Base-by-base conservation (phyloP, 2,329 filamentous ascomycete genomes). In the Cryphonectria carpinicola region DNA sequence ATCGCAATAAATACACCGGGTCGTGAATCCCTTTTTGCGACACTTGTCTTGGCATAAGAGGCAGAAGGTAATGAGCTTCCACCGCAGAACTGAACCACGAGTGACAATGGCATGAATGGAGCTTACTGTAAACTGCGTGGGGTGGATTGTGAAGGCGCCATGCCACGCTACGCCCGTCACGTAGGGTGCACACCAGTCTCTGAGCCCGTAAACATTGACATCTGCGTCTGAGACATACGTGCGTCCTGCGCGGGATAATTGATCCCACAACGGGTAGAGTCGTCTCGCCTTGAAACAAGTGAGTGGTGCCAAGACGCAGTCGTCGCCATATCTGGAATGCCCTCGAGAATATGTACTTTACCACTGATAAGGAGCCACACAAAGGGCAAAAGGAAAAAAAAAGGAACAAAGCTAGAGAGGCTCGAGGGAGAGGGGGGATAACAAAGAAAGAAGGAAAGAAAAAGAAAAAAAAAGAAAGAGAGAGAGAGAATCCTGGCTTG, bases 311-410 rank as follows among this genome's bases (percentile, higher is more conserved):
- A 58, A 58, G 54, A n/a, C n/a, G 5, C 54, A 56, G 54, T 58
- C 54, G 54, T 58, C 54, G 54, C 54, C 25, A 58, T 58, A 19
- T 32, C 54, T 58, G 54, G 54, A 58, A 58, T 58, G 54, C 25
- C 54, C 28, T 28, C 28, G 54, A 58, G 14, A 32, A 32, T 58
- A 11, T 39, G 37, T 39, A 32, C 6, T 19, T 4, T 7, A 10
- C 54, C 28, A 1, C 28, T 1, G 25, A 32, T 32, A 3, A 32
- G 54, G 17, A 58, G 54, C 54, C 54, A 35, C 28, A 58, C 52
- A 56, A 28, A 28, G 46, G 46, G 43, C 13, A 46, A 46, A 19
- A 19, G 17, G 17, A 19, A 46, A 46, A 19, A 46, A 46, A 46
- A 43, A 32, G 32, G 3, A 32, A 32, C 32, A 32, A 32, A 32